Percentiles rank a stretch among this genome's conserved stretches.
phyloP scores from a whole-genome alignment of 306 rosid genomes.

The Trichosanthes truncata region DNA sequence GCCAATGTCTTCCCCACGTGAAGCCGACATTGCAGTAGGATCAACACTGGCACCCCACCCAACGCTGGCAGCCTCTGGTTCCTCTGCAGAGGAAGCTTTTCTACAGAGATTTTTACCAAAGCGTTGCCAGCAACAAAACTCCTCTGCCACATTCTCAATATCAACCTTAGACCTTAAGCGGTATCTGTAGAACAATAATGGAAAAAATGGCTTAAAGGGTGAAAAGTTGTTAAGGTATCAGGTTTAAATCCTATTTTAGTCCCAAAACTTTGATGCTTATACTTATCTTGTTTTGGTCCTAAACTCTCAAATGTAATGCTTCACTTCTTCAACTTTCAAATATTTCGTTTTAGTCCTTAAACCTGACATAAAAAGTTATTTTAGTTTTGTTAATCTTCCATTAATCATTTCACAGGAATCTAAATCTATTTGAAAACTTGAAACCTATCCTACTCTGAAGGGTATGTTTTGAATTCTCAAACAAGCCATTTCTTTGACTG shows the following conservation, averaged over 20 bases:
- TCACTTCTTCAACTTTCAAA: not conserved
- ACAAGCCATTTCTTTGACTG: not conserved
- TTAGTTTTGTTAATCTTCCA: not conserved
- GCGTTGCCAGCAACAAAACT: conserved; percentile 83
- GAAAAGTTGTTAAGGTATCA: not conserved
- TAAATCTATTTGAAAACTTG: too few species aligned
- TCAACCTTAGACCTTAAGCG: conserved; percentile 95
- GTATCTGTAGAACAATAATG: conserved; percentile 42
- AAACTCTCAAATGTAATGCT: not conserved
- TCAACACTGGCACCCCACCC: conserved; percentile 83
- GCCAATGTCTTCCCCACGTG: conserved; percentile 43
- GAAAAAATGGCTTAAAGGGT: not conserved
- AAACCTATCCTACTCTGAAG: not conserved
- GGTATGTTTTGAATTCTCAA: not conserved
- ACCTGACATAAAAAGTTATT: not conserved
- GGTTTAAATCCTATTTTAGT: not conserved
- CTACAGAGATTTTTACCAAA: conserved; percentile 41
- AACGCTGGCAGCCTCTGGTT: conserved; percentile 74
- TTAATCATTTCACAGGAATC: not conserved
- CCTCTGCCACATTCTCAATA: conserved; percentile 59
- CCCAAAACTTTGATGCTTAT: not conserved
- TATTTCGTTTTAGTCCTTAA: not conserved
- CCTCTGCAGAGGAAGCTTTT: conserved; percentile 36
- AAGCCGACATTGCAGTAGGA: conserved; percentile 41
- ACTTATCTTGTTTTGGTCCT: not conserved